phyloP scores from a whole-genome alignment of 2,329 filamentous ascomycete genomes.

The Alternaria longipes region DNA sequence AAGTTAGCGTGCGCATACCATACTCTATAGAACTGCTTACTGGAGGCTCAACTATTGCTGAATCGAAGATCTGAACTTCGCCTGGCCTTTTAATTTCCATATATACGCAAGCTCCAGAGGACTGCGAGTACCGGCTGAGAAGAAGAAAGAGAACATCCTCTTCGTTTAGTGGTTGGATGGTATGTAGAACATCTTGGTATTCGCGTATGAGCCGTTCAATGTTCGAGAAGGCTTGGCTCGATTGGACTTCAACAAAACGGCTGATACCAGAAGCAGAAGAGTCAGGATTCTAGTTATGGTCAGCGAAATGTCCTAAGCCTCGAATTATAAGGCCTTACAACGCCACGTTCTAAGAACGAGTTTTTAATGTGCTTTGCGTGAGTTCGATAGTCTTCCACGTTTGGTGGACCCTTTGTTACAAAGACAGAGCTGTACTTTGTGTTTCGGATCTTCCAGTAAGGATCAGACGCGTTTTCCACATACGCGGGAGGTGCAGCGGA shows the following conservation, averaged over 20 bases:
- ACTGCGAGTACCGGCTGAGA: neutral
- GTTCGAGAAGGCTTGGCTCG: neutral
- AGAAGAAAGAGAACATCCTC: constrained; percentile 7
- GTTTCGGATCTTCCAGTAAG: neutral
- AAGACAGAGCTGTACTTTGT: constrained; percentile 3
- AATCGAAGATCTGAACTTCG: constrained; percentile 8
- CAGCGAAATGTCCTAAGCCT: neutral
- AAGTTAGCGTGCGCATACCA: neutral
- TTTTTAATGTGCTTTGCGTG: neutral
- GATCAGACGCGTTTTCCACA: neutral
- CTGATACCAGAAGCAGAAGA: neutral
- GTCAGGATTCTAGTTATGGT: neutral
- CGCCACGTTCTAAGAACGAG: neutral
- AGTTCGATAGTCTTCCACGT: neutral
- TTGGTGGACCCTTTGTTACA: neutral
- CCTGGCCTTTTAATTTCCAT: constrained; percentile 18
- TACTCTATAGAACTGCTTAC: neutral
- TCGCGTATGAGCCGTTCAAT: constrained; percentile 1
- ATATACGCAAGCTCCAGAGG: neutral
- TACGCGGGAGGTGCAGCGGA: neutral
- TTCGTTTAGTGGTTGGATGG: neutral
- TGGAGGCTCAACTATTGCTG: neutral
- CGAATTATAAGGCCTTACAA: neutral
- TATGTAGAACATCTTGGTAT: neutral
- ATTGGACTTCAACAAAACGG: neutral